Conservation (phyloP, 2,329 filamentous ascomycete species). For the Huntiella abstrusa region DNA sequence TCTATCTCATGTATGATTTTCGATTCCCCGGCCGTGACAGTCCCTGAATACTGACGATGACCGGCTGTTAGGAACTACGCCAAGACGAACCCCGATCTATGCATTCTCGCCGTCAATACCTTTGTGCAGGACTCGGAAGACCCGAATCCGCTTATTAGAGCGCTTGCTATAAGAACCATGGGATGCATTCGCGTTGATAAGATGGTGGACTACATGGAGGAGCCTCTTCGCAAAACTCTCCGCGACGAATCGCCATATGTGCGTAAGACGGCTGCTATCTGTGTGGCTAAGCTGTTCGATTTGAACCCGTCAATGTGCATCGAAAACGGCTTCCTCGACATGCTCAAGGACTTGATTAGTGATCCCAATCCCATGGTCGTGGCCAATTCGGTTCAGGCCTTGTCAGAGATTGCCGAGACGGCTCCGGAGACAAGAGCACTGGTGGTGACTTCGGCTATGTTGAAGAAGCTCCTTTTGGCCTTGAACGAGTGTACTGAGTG, state of each 20-base stretch:
- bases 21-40: neutral
- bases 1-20: constrained; percentile 71
- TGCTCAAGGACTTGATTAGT: constrained; percentile 83
- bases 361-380: constrained; percentile 99
- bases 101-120: constrained; percentile 95
- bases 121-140: constrained; percentile 99
- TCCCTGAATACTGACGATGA: neutral
- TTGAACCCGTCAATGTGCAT: constrained; percentile 82
- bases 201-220: constrained; percentile 99
- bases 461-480: constrained; percentile 93
- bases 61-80: constrained; percentile 71
- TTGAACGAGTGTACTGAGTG: constrained; percentile 97
- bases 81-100: constrained; percentile 95
- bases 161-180: constrained; percentile 93
- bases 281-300: constrained; percentile 94
- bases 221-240: constrained; percentile 85
- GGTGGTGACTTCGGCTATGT: constrained; percentile 57
- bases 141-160: constrained; percentile 86
- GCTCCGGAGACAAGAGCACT: constrained; percentile 81
- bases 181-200: constrained; percentile 96
- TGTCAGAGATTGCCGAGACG: constrained; percentile 78
- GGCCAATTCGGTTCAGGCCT: constrained; percentile 85
- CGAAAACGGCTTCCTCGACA: constrained; percentile 91
- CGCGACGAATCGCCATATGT: constrained; percentile 97
- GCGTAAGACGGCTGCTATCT: constrained; percentile 92